Percentiles rank a stretch among this genome's conserved stretches.
These are phyloP conservation scores for Cladorrhinum samala DNA, from an alignment of 495 filamentous ascomycete genomes.

Conservation along the genomic window DNA sequence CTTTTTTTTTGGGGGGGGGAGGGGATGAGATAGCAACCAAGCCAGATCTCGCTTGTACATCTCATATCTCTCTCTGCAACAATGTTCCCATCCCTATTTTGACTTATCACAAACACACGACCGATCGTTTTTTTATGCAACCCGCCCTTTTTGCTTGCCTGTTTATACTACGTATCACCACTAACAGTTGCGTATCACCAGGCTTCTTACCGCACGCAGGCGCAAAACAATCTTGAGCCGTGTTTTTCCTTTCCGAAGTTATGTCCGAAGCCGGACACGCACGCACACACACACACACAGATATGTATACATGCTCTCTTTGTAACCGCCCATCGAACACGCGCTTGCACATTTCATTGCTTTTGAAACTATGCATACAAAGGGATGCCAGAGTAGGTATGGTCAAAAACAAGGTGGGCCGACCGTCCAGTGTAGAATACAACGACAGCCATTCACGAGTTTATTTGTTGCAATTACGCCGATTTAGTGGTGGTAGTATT, in stretches of 20 bases:
- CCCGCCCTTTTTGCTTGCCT: too few species aligned
- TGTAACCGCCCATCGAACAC: background rate
- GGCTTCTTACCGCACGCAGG: background rate
- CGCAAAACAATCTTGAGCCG: constrained; percentile 23
- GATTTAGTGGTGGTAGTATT: constrained; percentile 14
- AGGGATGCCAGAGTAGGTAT: too few species aligned
- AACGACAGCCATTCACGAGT: too few species aligned
- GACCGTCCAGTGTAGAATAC: background rate
- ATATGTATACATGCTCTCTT: constrained; percentile 12
- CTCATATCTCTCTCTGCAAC: too few species aligned
- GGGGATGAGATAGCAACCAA: too few species aligned
- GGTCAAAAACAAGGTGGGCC: background rate
- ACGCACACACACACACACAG: too few species aligned
- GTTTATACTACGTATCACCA: background rate
- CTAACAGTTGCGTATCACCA: background rate
- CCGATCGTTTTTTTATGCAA: too few species aligned
- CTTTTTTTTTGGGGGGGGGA: too few species aligned
- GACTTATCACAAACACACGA: too few species aligned
- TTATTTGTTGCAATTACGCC: constrained; percentile 11
- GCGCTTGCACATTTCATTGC: background rate
- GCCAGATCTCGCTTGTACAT: too few species aligned
- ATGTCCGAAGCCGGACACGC: constrained; percentile 13
- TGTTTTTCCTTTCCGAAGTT: constrained; percentile 20
- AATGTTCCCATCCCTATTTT: too few species aligned
- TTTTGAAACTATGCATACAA: too few species aligned